Evolutionary conservation across 352 stramenopile species (phyloP).

Genomic region (Phytophthora vignae): DNA sequence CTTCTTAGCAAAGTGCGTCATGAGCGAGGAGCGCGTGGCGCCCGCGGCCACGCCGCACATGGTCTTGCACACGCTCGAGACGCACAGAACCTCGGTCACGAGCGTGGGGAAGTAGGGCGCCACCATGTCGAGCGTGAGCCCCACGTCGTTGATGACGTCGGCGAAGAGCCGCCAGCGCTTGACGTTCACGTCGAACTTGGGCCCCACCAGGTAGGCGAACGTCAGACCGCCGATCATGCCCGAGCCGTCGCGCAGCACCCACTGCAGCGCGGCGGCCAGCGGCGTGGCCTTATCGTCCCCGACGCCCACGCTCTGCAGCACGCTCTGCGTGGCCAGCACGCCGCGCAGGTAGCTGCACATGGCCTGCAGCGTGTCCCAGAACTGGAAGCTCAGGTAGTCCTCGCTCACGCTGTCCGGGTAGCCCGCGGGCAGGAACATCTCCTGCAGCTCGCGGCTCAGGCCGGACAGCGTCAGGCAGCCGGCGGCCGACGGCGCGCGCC

Average conservation of each 20-base stretch:
- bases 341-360: constrained; percentile 96
- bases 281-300: constrained; percentile 87
- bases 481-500: constrained; percentile 7
- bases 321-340: constrained; percentile 93
- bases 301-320: constrained; percentile 94
- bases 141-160: constrained; percentile 97
- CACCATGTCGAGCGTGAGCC: constrained; percentile 91
- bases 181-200: constrained; percentile 95
- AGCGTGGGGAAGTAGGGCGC: constrained; percentile 73
- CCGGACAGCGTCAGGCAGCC: constrained; percentile 46
- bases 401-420: constrained; percentile 89
- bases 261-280: constrained; percentile 78
- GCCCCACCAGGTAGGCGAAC: constrained; percentile 92
- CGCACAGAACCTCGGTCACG: constrained; percentile 76
- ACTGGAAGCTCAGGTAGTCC: constrained; percentile 96
- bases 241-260: constrained; percentile 79
- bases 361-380: constrained; percentile 95
- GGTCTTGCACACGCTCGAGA: constrained; percentile 94
- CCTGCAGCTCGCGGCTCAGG: constrained; percentile 68
- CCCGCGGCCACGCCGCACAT: constrained; percentile 96
- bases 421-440: constrained; percentile 88
- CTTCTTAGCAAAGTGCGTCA: constrained; percentile 88
- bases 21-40: constrained; percentile 93
- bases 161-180: constrained; percentile 97
- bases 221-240: constrained; percentile 92